Base-by-base conservation (phyloP, 2,329 filamentous ascomycete species). In the Cladosporium colombiae region DNA sequence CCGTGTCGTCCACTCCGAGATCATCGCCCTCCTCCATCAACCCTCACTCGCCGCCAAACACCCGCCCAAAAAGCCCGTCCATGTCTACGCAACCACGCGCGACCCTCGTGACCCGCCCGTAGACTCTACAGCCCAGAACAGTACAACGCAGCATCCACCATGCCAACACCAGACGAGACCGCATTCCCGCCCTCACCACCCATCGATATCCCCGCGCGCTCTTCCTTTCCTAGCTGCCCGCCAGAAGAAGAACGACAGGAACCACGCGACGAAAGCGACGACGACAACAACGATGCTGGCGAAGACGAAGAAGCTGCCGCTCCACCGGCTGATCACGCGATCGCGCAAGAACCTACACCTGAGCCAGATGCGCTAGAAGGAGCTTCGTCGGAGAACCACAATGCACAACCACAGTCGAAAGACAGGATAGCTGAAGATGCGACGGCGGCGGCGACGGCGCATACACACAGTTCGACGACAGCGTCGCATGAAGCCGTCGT, bases 141-240 rank as follows among this genome's bases (percentile, higher is more conserved):
- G 40, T 18, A 52, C 53, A 33, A 59, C 58, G 8, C n/a, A n/a
- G 37, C 35, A 44, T 65, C 57, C 64, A 64, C 65, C 44, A 71
- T 71, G 70, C 70, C 70, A 52, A 71, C 69, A 11, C 68, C 68
- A 25, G 52, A 64, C 56, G 70, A 71, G 25, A 50, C 60, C 35
- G 62, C 57, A 1, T 56, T 62, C 8, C 61, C 63, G 21, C 70
- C 66, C 13, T 66, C 69, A 59, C 65, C 68, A 35, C 69, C 67
- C 13, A 61, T 58, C 25, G 70, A 70, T 1, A 61, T 65, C 4
- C 68, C 66, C n/a, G 67, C 70, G 29, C 68, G 68, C 31, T 59
- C 67, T 16, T 67, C 65, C 44, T 74, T 73, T 69, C 76, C 79
- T 37, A 79, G 78, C 70, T 83, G 81, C 73, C 81, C 81, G 56